Base-by-base conservation (phyloP, 257 asterid genomes). In the Rhazya stricta region DNA sequence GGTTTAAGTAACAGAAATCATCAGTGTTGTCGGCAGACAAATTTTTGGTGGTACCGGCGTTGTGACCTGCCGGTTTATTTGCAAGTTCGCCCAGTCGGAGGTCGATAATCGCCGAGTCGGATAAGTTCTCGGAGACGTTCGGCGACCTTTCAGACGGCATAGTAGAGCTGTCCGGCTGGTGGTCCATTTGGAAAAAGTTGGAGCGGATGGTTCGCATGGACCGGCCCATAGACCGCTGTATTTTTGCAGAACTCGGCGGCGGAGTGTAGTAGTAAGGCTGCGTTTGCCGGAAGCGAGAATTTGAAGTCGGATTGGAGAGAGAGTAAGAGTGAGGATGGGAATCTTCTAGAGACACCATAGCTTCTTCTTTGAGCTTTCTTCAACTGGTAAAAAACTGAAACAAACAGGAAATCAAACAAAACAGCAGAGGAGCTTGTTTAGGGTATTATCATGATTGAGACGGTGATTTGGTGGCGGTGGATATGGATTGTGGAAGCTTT, bases 51-150 rank as follows among this genome's bases (percentile, higher is more conserved):
- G n/a, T 50, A 29, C 42, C 16, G 7, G 32, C 61, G 66, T 80
- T 65, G 69, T 75, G 70, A 46, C 69, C 19, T 19, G 86, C 72
- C 57, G 88, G 76, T 76, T 85, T 86, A 36, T 16, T 80, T 36
- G 96, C 89, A 76, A 91, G 90, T 43, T 93, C 96, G 0, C 88
- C 89, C 37, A 93, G 91, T 0, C 89, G 91, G 51, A 91, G 81
- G 84, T 91, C 97, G 53, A 78, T 66, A 54, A 91, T 81, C 19
- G 84, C 87, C 46, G 98, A 87, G 83, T 91, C 97, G 23, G 96
- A 83, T 46, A 91, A 87, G 72, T 86, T 83, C 69, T 87, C 91
- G 1, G 92, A 84, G 0, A 81, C 75, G 58, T 78, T 72, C 1
- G 79, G 34, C 36, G 90, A 83, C 36, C 42, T 66, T 10, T 80